phyloP scores from a whole-genome alignment of 169 alveolate species.

The Plasmodium knowlesi region DNA sequence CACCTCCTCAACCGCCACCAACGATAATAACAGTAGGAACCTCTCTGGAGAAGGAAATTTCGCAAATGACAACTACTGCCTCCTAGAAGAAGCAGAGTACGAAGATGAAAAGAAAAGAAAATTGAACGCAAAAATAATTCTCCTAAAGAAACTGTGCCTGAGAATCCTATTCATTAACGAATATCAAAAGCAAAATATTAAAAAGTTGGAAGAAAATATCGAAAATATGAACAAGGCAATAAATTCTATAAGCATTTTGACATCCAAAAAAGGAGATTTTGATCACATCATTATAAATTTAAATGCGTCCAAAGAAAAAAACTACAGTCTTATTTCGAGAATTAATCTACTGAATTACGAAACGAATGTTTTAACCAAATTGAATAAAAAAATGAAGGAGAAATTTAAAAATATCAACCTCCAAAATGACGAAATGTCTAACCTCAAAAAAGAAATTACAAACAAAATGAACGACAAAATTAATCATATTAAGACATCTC shows the following conservation, averaged over 20 bases:
- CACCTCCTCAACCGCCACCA: neutral
- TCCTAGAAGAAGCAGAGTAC: conserved; percentile 20
- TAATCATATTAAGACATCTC: conserved; percentile 38
- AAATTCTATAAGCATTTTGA: conserved; percentile 54
- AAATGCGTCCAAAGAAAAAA: conserved; percentile 71
- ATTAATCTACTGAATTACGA: conserved; percentile 66
- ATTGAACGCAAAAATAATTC: conserved; percentile 28
- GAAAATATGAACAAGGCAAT: conserved; percentile 75
- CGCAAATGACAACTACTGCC: neutral
- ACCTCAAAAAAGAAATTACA: conserved; percentile 32
- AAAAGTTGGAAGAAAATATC: conserved; percentile 57
- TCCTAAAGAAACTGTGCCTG: conserved; percentile 65
- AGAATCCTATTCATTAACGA: conserved; percentile 62
- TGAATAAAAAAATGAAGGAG: conserved; percentile 73
- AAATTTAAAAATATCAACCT: conserved; percentile 34
- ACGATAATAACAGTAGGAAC: neutral
- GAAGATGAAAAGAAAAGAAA: conserved; percentile 62
- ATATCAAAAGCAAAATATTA: conserved; percentile 68
- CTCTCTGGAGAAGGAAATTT: neutral
- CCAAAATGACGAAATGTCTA: conserved; percentile 60
- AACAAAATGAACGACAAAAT: conserved; percentile 63
- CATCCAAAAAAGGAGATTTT: conserved; percentile 62
- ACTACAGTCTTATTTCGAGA: conserved; percentile 73
- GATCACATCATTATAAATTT: conserved; percentile 73
- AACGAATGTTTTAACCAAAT: conserved; percentile 48